Percentiles rank a stretch among this genome's conserved stretches.
Conservation (phyloP, 2,329 filamentous ascomycete genomes). For the Hymenoscyphus salicellus region DNA sequence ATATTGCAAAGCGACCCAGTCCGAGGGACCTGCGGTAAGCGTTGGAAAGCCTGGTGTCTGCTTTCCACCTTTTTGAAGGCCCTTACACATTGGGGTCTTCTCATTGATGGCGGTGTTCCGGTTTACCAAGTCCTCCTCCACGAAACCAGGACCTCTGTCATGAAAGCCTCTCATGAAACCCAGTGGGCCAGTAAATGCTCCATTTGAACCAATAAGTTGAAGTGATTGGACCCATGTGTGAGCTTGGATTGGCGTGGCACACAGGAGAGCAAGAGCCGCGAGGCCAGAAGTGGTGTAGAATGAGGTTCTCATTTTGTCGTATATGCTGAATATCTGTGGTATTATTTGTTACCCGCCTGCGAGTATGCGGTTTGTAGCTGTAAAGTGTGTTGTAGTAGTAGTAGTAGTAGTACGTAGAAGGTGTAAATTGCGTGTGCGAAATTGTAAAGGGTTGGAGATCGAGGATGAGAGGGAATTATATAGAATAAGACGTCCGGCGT, state of each 20-base stretch:
- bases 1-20: slow-evolving; percentile 64
- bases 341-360: slow-evolving; percentile 21
- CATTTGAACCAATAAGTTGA: slow-evolving; percentile 67
- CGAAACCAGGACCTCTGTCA: slow-evolving; percentile 55
- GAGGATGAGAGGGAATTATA: neutral
- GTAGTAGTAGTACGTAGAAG: slow-evolving; percentile 1
- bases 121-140: slow-evolving; percentile 57
- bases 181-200: slow-evolving; percentile 64
- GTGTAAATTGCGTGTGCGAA: neutral
- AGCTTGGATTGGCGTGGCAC: slow-evolving; percentile 38
- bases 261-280: slow-evolving; percentile 20
- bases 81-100: slow-evolving; percentile 60
- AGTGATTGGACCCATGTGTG: slow-evolving; percentile 86
- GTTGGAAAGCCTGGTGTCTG: slow-evolving; percentile 23
- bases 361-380: slow-evolving; percentile 13
- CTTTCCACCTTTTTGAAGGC: slow-evolving; percentile 54
- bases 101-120: slow-evolving; percentile 56
- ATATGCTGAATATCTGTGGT: slow-evolving; percentile 10
- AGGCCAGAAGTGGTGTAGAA: slow-evolving; percentile 14
- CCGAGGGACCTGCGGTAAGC: slow-evolving; percentile 52
- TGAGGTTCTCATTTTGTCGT: slow-evolving; percentile 20
- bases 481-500: slow-evolving; percentile 19
- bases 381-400: neutral
- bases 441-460: slow-evolving; percentile 7
- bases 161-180: slow-evolving; percentile 76